Evolutionary conservation across 169 alveolate genomes (phyloP), one percentile per base, ranked within the genome.

Genomic region (Theileria parva): DNA sequence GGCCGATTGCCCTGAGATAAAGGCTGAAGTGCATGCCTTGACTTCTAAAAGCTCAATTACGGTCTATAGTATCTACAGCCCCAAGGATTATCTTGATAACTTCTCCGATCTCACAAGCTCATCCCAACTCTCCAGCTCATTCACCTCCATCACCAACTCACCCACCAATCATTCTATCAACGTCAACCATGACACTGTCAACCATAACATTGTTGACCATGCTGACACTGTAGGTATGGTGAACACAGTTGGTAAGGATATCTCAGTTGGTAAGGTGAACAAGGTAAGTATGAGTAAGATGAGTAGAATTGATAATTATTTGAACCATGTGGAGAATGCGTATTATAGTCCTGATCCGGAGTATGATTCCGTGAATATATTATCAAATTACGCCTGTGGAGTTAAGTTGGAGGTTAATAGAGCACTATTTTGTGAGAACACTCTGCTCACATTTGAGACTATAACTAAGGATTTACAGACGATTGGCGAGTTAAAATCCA

Each of bases 11-110:
- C 8, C 48, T 37, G 48, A 37, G 8, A 37, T 37, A 15, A 61
- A 63, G 71, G 13, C 71, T n/a, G 71, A 63, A 17, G 19, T 21
- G 4, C 23, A 21, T 51, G 34, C 23, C 11, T 32, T 63, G 8
- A 23, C 71, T 0, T n/a, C 71, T 8, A 63, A 63, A 39, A 63
- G 71, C 71, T 63, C 71, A 23, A 63, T 63, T 28, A 68, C 77
- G 17, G 77, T 68, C 60, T 68, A 68, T 37, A 50, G 66, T 34
- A 44, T 68, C 27, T 68, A 50, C 39, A 68, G 77, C 27, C 71
- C 71, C 48, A 63, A 21, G 21, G 71, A 63, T 34, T 63, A 63
- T 51, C 7, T 63, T 13, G 71, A 44, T 8, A 21, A 39, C 50
- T 21, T 63, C 19, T 23, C 71, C 0, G 71, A 15, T 17, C 53